Percentiles rank a stretch among this genome's conserved stretches.
phyloP scores from a whole-genome alignment of 371 early-diverging fungal species.

The Mortierella sp. region DNA sequence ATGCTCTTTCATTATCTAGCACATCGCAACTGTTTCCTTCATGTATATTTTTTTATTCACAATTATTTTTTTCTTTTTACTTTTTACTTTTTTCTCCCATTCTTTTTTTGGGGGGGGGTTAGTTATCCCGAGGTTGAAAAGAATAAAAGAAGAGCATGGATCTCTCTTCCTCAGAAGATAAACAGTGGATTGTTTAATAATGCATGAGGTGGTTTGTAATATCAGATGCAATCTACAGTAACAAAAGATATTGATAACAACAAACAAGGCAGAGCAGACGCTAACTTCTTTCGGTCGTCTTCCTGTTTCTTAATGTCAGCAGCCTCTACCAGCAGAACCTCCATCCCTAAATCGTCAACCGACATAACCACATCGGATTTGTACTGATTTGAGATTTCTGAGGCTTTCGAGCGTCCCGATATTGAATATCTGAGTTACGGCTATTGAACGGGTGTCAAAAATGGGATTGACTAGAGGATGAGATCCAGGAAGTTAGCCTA shows the following conservation, averaged over 20 bases:
- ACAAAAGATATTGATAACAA: no score
- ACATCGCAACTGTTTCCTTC: not conserved
- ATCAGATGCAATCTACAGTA: no score
- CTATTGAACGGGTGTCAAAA: not conserved
- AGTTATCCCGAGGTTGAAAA: no score
- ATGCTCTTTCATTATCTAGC: not conserved
- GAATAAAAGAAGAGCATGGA: no score
- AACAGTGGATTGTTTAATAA: no score
- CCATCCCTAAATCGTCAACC: not conserved
- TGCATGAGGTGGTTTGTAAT: no score
- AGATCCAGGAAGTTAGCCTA: no score
- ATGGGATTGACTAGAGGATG: not conserved
- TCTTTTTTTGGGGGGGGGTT: not conserved
- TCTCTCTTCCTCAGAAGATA: no score
- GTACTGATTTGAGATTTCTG: not conserved
- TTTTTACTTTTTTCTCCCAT: not conserved
- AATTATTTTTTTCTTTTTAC: slow-evolving; percentile 6
- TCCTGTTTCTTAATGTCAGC: not conserved
- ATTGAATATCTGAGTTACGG: not conserved
- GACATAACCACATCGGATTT: not conserved
- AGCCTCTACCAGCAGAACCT: not conserved
- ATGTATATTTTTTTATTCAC: not conserved
- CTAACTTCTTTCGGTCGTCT: not conserved
- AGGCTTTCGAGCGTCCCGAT: not conserved
- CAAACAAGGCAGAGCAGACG: not conserved